Evolutionary conservation across 228 moss, liverwort and hornwort species (phyloP).

Genomic region (Sphagnum magellanicum): DNA sequence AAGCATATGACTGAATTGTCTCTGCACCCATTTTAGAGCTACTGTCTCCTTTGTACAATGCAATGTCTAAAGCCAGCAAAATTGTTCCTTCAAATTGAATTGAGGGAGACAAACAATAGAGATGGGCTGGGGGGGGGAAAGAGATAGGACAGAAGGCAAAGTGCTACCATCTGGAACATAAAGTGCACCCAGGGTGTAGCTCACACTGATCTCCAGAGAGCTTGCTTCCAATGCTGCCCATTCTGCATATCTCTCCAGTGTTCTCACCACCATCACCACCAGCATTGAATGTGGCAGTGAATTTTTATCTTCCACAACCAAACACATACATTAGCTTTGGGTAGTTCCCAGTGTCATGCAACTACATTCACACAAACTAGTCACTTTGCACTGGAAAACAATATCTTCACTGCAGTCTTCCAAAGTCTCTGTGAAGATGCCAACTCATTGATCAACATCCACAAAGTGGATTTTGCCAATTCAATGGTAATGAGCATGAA

Average conservation of each 20-base stretch:
- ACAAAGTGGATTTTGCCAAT: not conserved
- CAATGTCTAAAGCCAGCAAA: no score
- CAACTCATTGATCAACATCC: slow-evolving; percentile 10
- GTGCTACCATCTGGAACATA: slow-evolving; percentile 20
- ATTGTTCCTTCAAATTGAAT: no score
- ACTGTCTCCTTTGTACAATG: no score
- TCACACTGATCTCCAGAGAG: slow-evolving; percentile 38
- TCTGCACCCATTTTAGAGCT: not conserved
- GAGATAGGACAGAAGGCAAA: not conserved
- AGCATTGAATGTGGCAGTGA: slow-evolving; percentile 16
- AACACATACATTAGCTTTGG: no score
- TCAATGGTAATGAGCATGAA: not conserved
- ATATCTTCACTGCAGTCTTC: slow-evolving; percentile 6
- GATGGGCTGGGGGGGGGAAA: not conserved
- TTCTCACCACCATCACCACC: slow-evolving; percentile 22
- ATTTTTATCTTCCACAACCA: slow-evolving; percentile 9
- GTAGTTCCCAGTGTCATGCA: no score
- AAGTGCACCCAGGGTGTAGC: slow-evolving; percentile 38
- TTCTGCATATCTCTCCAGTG: slow-evolving; percentile 37
- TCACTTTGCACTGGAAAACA: not conserved
- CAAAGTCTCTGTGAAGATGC: slow-evolving; percentile 5
- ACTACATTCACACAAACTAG: no score
- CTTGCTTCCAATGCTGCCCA: slow-evolving; percentile 37
- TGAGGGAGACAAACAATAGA: not conserved
- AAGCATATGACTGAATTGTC: not conserved